Base-by-base conservation (phyloP, 768 basidiomycete genomes). In the Rhizopogon roseolus region DNA sequence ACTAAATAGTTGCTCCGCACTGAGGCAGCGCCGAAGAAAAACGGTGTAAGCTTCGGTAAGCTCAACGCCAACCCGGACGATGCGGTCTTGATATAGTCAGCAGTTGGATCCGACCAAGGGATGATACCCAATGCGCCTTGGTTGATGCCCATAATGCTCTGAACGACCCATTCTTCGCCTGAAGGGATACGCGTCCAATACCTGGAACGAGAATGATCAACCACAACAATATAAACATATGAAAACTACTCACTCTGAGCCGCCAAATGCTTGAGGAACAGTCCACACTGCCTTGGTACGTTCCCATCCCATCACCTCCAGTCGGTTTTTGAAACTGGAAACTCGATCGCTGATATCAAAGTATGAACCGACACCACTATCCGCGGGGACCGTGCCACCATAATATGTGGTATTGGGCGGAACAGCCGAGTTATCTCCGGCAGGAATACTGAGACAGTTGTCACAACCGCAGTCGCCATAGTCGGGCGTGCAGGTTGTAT, bases 381-480 rank as follows among this genome's bases (percentile, higher is more conserved):
- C 58, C n/a, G 64, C 64, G 8, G 66, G 66, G 5, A 68, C 59
- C 8, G 59, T 0, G 6, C 60, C 60, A 4, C 46, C 29, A 37
- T 54, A 56, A 27, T 59, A 64, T 4, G 64, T 62, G 29, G 60
- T 42, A 50, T 63, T 62, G 28, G 64, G 68, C 0, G 62, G 66
- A 3, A 70, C 65, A 1, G 66, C 61, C 6, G 57, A 54, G 0
- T 27, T 58, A n/a, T 67, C 71, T 2, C 86, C 87, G 52, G 79
- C 68, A 2, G 60, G 9, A 39, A 69, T 64, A 45, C 67, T 67
- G 28, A 54, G 0, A 66, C 90, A 93, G 58, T 81, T 77, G 59
- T 85, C 86, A 54, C 74, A 90, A 59, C 90, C 90, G 60, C 88
- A 91, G 61, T 81, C 82, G 2, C 88, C 90, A 57, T 80, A 88